phyloP scores from a whole-genome alignment of 208 protist genomes.

The Zelonia costaricensis region DNA sequence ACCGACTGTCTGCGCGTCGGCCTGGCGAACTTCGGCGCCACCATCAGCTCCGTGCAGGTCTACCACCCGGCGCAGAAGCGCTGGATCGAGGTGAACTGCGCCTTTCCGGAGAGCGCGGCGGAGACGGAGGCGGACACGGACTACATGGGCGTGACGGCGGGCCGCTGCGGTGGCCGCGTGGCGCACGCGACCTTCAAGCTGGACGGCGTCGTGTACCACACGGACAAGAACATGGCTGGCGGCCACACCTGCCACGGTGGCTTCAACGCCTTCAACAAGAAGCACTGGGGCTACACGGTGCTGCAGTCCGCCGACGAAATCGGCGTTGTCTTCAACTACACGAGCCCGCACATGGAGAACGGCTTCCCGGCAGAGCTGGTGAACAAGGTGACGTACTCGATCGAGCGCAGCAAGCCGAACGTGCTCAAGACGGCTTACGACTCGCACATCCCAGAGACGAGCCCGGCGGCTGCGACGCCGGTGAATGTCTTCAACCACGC shows the following conservation, averaged over 20 bases:
- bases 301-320: constrained; percentile 12
- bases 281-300: constrained; percentile 37
- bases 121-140: constrained; percentile 34
- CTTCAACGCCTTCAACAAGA: constrained; percentile 42
- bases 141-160: constrained; percentile 63
- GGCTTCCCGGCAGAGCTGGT: constrained; percentile 55
- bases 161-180: constrained; percentile 65
- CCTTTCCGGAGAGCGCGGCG: constrained; percentile 43
- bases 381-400: constrained; percentile 41
- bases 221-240: constrained; percentile 17
- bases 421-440: constrained; percentile 36
- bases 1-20: constrained; percentile 33
- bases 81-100: constrained; percentile 61
- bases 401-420: constrained; percentile 31
- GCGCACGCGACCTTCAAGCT: constrained; percentile 42
- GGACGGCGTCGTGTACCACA: constrained; percentile 37
- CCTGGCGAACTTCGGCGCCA: constrained; percentile 55
- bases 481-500: constrained; percentile 64
- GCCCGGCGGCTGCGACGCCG: constrained; percentile 41
- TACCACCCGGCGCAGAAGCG: constrained; percentile 7
- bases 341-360: constrained; percentile 61
- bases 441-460: constrained; percentile 39
- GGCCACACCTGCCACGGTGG: constrained; percentile 48
- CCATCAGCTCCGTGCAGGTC: constrained; percentile 49
- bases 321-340: constrained; percentile 26